Evolutionary conservation across 257 asterid species (phyloP).

Genomic region (Coffea canephora): DNA sequence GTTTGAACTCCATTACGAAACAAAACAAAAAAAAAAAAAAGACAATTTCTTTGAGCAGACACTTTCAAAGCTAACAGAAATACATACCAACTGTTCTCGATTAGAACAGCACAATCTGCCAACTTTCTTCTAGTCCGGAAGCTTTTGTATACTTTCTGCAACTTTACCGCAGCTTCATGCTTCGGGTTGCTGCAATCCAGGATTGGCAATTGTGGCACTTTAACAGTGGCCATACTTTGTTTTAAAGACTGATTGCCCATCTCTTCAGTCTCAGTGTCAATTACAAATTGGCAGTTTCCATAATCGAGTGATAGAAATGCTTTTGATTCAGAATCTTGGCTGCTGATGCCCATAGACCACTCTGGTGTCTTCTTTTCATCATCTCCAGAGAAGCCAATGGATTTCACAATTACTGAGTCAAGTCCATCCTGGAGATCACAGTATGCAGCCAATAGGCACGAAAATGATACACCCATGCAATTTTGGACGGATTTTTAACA

Average conservation of each 20-base stretch:
- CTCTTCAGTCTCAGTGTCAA: constrained; percentile 28
- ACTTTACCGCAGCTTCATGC: constrained; percentile 77
- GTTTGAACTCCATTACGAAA: neutral
- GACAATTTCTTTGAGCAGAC: neutral
- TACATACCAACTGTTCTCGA: constrained; percentile 81
- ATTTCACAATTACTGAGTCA: constrained; percentile 47
- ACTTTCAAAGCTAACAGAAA: neutral
- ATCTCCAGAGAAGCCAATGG: constrained; percentile 31
- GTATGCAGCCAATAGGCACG: constrained; percentile 51
- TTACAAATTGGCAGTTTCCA: constrained; percentile 21
- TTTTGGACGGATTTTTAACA: constrained; percentile 24
- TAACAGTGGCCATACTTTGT: constrained; percentile 19
- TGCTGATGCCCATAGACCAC: constrained; percentile 38
- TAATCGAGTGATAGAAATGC: constrained; percentile 35
- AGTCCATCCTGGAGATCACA: constrained; percentile 52
- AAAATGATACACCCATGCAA: constrained; percentile 79
- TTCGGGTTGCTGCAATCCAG: constrained; percentile 52
- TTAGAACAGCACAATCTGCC: constrained; percentile 89
- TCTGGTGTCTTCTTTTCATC: constrained; percentile 29
- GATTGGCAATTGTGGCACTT: constrained; percentile 28
- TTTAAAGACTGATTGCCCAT: constrained; percentile 22
- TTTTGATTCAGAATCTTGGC: constrained; percentile 32
- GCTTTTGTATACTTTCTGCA: constrained; percentile 92
- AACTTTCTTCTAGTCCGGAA: constrained; percentile 84
- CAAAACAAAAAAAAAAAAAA: too few species aligned